A percentile compares a stretch with the other conserved stretches of the same genome.
These are phyloP conservation scores for Tillandsia leiboldiana DNA, from an alignment of 176 grass and related monocot species.

Conservation along the genomic window DNA sequence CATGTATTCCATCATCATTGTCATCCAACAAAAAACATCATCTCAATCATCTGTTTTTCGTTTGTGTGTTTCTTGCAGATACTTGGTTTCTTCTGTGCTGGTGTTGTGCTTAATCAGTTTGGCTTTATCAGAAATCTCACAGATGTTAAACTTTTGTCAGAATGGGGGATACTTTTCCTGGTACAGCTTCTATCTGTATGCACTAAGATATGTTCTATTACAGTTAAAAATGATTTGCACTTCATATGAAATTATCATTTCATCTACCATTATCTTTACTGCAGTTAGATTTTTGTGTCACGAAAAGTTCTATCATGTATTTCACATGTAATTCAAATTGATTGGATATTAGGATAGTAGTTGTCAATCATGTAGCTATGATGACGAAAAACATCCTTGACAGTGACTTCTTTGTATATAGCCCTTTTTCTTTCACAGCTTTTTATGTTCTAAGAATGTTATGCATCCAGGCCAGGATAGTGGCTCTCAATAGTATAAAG, in stretches of 20 bases:
- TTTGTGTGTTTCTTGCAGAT: constrained; percentile 42
- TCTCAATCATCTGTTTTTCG: neutral
- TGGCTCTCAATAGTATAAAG: too few relatives aligned
- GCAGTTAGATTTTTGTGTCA: too few relatives aligned
- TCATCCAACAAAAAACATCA: too few relatives aligned
- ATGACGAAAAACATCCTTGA: too few relatives aligned
- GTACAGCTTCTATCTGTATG: constrained; percentile 16
- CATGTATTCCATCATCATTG: too few relatives aligned
- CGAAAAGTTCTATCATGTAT: too few relatives aligned
- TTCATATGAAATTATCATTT: neutral
- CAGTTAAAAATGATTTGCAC: neutral
- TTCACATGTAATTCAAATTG: too few relatives aligned
- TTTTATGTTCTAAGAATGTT: too few relatives aligned
- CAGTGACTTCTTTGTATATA: too few relatives aligned
- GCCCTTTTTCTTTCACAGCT: too few relatives aligned
- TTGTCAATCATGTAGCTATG: neutral
- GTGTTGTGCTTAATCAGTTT: constrained; percentile 92
- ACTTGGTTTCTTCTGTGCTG: constrained; percentile 93
- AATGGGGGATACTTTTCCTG: constrained; percentile 99
- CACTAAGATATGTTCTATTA: neutral
- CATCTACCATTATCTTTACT: too few relatives aligned
- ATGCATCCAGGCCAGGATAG: too few relatives aligned
- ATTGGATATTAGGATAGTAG: neutral
- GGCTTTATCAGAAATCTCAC: constrained; percentile 94
- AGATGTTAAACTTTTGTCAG: constrained; percentile 91